Conservation (phyloP, 192 early-diverging fungal species). For the Coemansia umbellata region DNA sequence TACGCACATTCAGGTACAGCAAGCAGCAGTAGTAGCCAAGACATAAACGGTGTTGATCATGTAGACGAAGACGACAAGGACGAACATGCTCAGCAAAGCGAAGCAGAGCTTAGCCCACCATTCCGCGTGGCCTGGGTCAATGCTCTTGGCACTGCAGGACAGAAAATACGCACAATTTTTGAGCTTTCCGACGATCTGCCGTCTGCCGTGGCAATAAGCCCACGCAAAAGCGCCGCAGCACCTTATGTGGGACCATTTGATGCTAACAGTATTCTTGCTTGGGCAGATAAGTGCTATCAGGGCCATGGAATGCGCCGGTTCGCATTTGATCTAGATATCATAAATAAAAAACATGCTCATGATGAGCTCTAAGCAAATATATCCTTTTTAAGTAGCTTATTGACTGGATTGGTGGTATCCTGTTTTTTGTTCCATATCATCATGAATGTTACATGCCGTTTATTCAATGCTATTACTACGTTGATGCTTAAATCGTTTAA, state of each 20-base stretch:
- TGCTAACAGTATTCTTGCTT: slow-evolving; percentile 53
- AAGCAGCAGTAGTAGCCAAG: background rate
- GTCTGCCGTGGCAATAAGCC: slow-evolving; percentile 54
- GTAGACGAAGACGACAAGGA: slow-evolving; percentile 38
- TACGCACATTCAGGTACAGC: too few relatives aligned
- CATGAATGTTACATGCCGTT: too few relatives aligned
- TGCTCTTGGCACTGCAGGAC: slow-evolving; percentile 45
- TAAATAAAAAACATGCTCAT: slow-evolving; percentile 11
- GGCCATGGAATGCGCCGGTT: slow-evolving; percentile 42
- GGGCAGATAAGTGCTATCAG: slow-evolving; percentile 49
- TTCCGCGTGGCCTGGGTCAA: slow-evolving; percentile 64
- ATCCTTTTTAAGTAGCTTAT: too few relatives aligned
- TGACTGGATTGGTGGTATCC: too few relatives aligned
- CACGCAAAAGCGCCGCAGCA: slow-evolving; percentile 54
- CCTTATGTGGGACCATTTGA: slow-evolving; percentile 62
- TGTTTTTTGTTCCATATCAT: too few relatives aligned
- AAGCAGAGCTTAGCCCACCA: slow-evolving; percentile 18
- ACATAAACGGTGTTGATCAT: slow-evolving; percentile 34
- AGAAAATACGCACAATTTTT: slow-evolving; percentile 50
- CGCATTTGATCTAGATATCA: slow-evolving; percentile 45
- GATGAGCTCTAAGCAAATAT: slow-evolving; percentile 34
- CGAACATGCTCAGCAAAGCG: background rate
- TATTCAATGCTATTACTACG: too few relatives aligned
- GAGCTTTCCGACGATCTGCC: slow-evolving; percentile 60
- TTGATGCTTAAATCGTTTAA: background rate